These are phyloP conservation scores for Iodosphaeria phyllophila DNA, from an alignment of 2,329 filamentous ascomycete genomes.

Conservation along the genomic window DNA sequence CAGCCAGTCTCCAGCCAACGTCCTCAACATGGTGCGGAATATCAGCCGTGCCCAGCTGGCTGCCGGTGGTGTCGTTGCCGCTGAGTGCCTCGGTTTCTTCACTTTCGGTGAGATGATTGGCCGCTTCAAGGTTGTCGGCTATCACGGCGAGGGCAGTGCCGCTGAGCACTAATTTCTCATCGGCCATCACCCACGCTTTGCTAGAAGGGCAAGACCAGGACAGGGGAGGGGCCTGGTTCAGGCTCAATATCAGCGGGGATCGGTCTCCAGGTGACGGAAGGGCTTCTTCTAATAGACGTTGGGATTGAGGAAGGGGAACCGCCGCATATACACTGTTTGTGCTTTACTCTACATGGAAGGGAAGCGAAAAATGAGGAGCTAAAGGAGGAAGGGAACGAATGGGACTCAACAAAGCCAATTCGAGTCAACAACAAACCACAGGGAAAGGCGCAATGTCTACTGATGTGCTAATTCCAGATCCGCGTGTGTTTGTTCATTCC, in stretches of 20 bases:
- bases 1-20: constrained; percentile 20
- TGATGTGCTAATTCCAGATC: no score
- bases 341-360: no score
- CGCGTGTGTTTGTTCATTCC: no score
- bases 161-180: constrained; percentile 46
- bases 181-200: constrained; percentile 1
- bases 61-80: constrained; percentile 57
- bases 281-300: no score
- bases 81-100: constrained; percentile 92
- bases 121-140: constrained; percentile 86
- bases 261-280: no score
- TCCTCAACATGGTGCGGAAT: constrained; percentile 37
- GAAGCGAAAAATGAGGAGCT: no score
- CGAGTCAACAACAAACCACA: no score
- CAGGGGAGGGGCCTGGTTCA: not conserved
- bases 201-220: not conserved
- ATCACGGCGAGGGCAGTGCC: constrained; percentile 49
- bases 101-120: constrained; percentile 95
- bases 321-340: no score
- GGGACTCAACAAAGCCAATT: no score
- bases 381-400: no score
- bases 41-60: constrained; percentile 52
- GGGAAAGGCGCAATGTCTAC: no score
- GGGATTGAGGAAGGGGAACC: no score
- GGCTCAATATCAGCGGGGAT: not conserved